phyloP scores from a whole-genome alignment of 208 protist genomes.

The Endotrypanum monterogeii region DNA sequence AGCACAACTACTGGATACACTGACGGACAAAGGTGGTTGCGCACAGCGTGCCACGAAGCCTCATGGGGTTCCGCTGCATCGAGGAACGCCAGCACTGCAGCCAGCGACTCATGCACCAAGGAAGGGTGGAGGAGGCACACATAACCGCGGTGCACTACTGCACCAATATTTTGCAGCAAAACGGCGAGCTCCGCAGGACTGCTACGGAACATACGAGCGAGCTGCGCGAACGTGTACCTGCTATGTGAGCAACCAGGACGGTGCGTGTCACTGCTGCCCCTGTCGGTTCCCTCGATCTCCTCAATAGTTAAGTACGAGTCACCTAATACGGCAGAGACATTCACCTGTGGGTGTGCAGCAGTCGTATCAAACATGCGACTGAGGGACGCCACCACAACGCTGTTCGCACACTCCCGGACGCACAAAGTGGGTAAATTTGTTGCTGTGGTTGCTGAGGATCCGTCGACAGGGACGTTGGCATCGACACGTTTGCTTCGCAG shows the following conservation, averaged over 20 bases:
- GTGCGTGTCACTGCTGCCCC: not conserved
- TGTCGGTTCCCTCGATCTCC: constrained; percentile 38
- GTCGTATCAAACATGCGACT: constrained; percentile 58
- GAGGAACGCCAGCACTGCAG: constrained; percentile 39
- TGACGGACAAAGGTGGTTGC: constrained; percentile 48
- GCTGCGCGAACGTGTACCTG: constrained; percentile 54
- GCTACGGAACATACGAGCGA: constrained; percentile 34
- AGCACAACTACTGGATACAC: constrained; percentile 63
- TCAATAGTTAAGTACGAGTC: constrained; percentile 44
- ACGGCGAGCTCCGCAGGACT: constrained; percentile 59
- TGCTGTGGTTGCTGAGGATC: not conserved
- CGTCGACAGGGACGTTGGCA: not conserved
- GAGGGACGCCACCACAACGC: constrained; percentile 41
- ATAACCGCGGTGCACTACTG: constrained; percentile 48
- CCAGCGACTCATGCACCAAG: constrained; percentile 43
- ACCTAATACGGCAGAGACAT: constrained; percentile 28
- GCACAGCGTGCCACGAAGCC: constrained; percentile 33
- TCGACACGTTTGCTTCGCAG: not conserved
- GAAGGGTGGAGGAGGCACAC: constrained; percentile 60
- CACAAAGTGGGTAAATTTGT: no score
- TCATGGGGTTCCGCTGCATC: constrained; percentile 26
- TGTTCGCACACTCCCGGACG: constrained; percentile 11
- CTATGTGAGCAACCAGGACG: not conserved
- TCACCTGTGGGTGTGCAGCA: constrained; percentile 33
- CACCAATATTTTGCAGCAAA: constrained; percentile 35